Conservation (phyloP, 2,329 filamentous ascomycete genomes). For the Sclerotinia subarctica region DNA sequence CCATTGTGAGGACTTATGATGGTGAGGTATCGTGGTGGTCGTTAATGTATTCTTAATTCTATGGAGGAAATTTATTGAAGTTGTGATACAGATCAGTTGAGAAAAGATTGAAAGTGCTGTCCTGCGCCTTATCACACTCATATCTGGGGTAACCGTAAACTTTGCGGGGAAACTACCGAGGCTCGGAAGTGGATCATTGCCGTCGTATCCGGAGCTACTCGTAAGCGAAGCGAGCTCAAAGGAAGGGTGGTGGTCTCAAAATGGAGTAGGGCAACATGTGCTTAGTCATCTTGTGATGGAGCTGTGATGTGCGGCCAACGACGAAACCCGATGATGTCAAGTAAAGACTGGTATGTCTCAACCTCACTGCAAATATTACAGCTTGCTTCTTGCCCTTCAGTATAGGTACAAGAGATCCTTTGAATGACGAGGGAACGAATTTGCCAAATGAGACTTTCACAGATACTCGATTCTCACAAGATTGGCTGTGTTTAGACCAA, state of each 20-base stretch:
- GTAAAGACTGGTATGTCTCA: no score
- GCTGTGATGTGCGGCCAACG: background rate
- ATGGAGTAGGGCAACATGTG: no score
- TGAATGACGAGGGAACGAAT: background rate
- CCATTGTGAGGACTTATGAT: slow-evolving; percentile 22
- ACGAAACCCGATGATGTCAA: background rate
- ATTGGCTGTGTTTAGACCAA: no score
- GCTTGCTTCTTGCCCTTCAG: background rate
- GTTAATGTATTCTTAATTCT: background rate
- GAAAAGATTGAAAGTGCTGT: background rate
- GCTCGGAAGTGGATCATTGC: background rate
- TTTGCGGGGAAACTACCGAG: slow-evolving; percentile 16
- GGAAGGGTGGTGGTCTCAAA: no score
- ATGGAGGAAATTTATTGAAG: background rate
- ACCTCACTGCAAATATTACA: background rate
- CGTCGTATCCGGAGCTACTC: background rate
- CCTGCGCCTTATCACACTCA: background rate
- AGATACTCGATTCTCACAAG: background rate
- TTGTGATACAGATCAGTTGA: background rate
- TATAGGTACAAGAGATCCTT: background rate
- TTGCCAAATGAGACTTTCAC: background rate
- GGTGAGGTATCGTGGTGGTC: background rate
- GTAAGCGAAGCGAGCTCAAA: no score
- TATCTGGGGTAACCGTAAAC: background rate
- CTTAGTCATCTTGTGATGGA: background rate